Evolutionary conservation across 1,284 basidiomycete species (phyloP), one percentile per base, ranked within the genome.

Genomic region (Melampsora occidentalis): DNA sequence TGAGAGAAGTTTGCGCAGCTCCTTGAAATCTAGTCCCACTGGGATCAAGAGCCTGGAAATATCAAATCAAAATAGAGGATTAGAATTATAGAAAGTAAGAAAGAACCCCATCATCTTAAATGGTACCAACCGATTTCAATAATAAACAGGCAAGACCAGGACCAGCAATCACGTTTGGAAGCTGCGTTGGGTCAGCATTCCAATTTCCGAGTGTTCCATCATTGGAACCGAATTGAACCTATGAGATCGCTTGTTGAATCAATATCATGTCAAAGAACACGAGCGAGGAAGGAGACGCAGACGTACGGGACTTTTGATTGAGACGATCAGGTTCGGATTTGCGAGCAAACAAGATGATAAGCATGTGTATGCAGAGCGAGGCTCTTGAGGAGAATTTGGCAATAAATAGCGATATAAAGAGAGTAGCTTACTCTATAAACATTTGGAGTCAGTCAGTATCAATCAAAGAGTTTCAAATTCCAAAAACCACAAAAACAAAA

Each of bases 11-110:
- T 57, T 57, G 53, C 10, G 53, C 53, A 20, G 14, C 53, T 22
- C 53, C 53, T 59, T 59, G n/a, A 59, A 59, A 59, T 31, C 53
- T 59, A 18, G 53, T 59, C n/a, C 53, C 53, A 16, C 14, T 59
- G 53, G 53, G n/a, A 22, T 59, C 53, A 16, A 22, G 53, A 59
- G 53, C 53, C 53, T 59, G 9, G 5, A 59, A 59, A 46, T 5
- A 18, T 18, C 46, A 46, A 14, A 46, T 14, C 2, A 7, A 59
- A 59, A 59, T 25, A n/a, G 28, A 2, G n/a, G 28, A 59, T 59
- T 12, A 59, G 28, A 4, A 59, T 25, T 16, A 22, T n/a, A 6
- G n/a, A 59, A 59, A 59, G 39, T 42, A 42, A 59, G 25, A 25
- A 22, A 59, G 53, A 12, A 12, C 1, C n/a, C 7, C 10, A 16